Evolutionary conservation across 768 basidiomycete species (phyloP).

Genomic region (Kwoniella shandongensis): DNA sequence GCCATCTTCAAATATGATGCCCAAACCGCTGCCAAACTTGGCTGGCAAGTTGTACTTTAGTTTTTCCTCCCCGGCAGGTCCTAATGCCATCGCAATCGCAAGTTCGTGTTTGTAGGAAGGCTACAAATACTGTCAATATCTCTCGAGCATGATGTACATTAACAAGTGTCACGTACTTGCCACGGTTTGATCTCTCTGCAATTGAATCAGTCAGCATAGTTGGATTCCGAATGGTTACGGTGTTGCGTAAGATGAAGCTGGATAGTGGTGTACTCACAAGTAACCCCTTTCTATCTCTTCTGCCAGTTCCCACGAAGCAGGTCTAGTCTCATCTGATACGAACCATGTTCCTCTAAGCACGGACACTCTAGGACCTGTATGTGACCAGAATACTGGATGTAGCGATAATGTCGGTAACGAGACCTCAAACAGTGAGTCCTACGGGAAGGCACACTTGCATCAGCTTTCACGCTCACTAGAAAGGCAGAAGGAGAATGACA

Average conservation of each 20-base stretch:
- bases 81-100: constrained; percentile 52
- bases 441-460: neutral
- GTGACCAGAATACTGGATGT: constrained; percentile 56
- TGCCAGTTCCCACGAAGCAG: constrained; percentile 55
- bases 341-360: constrained; percentile 56
- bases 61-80: constrained; percentile 55
- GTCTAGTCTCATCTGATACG: constrained; percentile 54
- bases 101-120: constrained; percentile 56
- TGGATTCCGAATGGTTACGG: neutral
- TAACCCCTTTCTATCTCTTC: constrained; percentile 55
- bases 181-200: constrained; percentile 53
- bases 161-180: constrained; percentile 19
- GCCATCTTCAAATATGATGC: constrained; percentile 55
- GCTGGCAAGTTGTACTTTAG: constrained; percentile 51
- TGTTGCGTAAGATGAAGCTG: no score
- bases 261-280: constrained; percentile 26
- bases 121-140: constrained; percentile 6
- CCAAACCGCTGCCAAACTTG: constrained; percentile 41
- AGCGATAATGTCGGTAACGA: constrained; percentile 47
- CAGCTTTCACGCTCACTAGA: neutral
- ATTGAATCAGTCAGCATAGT: constrained; percentile 4
- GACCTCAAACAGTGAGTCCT: constrained; percentile 54
- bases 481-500: neutral
- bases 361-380: constrained; percentile 53
- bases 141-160: neutral